Conservation (phyloP, 768 basidiomycete genomes). For the Pleurotus djamor region DNA sequence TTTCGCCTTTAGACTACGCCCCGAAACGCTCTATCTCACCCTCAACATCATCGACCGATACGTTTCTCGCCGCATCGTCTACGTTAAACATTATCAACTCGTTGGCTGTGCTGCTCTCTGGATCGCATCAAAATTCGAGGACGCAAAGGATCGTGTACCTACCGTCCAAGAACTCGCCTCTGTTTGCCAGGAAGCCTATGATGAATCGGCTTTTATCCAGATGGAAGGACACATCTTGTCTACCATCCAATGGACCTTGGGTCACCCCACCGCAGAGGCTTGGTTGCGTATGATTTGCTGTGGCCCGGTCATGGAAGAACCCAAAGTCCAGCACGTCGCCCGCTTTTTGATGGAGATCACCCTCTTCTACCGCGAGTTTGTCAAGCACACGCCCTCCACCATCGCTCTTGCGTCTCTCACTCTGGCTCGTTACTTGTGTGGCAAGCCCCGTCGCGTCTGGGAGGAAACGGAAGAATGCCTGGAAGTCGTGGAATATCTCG, state of each 20-base stretch:
- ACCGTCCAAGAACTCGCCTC: conserved; percentile 92
- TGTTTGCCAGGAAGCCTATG: conserved; percentile 96
- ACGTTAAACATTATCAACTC: conserved; percentile 98
- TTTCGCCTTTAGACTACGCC: conserved; percentile 95
- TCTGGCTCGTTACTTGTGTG: conserved; percentile 85
- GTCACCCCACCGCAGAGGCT: conserved; percentile 97
- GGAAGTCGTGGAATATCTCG: conserved; percentile 83
- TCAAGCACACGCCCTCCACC: conserved; percentile 80
- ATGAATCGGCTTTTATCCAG: conserved; percentile 96
- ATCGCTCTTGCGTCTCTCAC: conserved; percentile 90
- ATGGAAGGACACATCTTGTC: conserved; percentile 98
- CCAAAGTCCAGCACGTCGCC: conserved; percentile 92
- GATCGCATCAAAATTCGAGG: conserved; percentile 99
- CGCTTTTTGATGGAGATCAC: conserved; percentile 99
- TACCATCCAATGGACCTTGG: conserved; percentile 95
- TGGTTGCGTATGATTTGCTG: conserved; percentile 90
- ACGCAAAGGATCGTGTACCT: conserved; percentile 97
- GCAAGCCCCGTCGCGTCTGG: conserved; percentile 71
- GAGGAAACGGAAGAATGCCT: conserved; percentile 85
- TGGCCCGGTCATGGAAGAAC: conserved; percentile 74
- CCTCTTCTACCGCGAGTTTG: conserved; percentile 94
- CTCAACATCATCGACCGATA: conserved; percentile 99
- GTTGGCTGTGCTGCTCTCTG: conserved; percentile 98
- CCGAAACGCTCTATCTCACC: conserved; percentile 97
- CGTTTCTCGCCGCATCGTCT: conserved; percentile 97